phyloP scores from a whole-genome alignment of 2,329 filamentous ascomycete genomes.

The Epichloe festucae region DNA sequence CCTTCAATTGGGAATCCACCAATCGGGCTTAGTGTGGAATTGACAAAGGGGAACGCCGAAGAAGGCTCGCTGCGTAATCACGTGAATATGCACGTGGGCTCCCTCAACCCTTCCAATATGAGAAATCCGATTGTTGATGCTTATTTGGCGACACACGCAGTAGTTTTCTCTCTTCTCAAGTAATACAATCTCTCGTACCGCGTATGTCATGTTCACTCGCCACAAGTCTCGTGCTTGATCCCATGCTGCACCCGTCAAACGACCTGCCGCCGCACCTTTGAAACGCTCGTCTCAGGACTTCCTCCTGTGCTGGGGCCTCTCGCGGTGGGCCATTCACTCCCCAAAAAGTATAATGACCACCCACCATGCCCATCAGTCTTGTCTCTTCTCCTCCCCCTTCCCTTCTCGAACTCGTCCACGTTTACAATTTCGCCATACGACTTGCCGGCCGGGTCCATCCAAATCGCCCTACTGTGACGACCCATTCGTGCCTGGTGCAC shows the following conservation, averaged over 20 bases:
- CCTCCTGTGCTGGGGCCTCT: conserved; percentile 5
- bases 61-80: not conserved
- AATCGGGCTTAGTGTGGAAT: conserved; percentile 3
- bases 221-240: no score
- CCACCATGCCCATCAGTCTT: not conserved
- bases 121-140: no score
- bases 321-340: not conserved
- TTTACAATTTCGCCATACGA: not conserved
- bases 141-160: no score
- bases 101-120: not conserved
- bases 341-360: not conserved
- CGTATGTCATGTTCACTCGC: not conserved
- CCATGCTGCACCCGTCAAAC: not conserved
- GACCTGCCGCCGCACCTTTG: conserved; percentile 2
- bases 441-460: no score
- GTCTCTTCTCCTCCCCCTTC: not conserved
- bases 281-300: conserved; percentile 9
- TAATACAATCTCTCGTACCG: not conserved
- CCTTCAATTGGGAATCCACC: conserved; percentile 4
- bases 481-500: not conserved
- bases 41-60: not conserved
- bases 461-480: no score
- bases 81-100: not conserved
- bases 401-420: not conserved
- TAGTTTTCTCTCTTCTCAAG: no score